Base-by-base conservation (phyloP, 306 rosid species). In the Vicia villosa region DNA sequence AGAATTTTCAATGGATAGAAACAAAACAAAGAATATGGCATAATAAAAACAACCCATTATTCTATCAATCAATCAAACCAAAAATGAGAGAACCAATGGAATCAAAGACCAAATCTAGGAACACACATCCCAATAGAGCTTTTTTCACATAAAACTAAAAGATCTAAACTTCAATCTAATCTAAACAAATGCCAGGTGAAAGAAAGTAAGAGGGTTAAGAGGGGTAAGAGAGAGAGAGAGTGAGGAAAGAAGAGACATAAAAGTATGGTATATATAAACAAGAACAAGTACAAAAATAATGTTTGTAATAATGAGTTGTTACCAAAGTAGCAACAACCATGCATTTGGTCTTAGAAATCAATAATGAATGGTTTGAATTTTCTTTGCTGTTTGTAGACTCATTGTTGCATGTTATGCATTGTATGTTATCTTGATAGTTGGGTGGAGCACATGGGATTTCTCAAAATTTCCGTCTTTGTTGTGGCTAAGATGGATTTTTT, bases 1-100 rank as follows among this genome's bases (percentile, higher is more conserved):
- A 68, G 79, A 84, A 80, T 58, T 64, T 78, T 86, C 85, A 64
- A 88, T 63, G 72, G 63, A 76, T 42, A 84, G 43, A 55, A 88
- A 28, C 74, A 84, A 79, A 52, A 87, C 16, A 30, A 70, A 83
- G 63, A 80, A 65, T 61, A 36, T 63, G 28, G 68, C 17, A 17
- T 50, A 19, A 34, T 34, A 34, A 34, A 6, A 52, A 74, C 30
- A 71, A 74, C 78, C 87, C 98, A 86, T 92, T 64, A 52, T 68
- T 24, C 28, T 24, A 24, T 24, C 28, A 24, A 24, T 24, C 28
- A 24, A 24, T 24, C 28, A 24, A 24, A 24, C 28, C 2, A 24
- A 12, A 13, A 43, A 43, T 43, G 49, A 43, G 8, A 43, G 4
- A 46, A 47, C 22, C 54, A 47, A 7, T 15, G 22, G 54, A 47